phyloP scores from a whole-genome alignment of 1,284 basidiomycete species.

The Cutaneotrichosporon sp. region DNA sequence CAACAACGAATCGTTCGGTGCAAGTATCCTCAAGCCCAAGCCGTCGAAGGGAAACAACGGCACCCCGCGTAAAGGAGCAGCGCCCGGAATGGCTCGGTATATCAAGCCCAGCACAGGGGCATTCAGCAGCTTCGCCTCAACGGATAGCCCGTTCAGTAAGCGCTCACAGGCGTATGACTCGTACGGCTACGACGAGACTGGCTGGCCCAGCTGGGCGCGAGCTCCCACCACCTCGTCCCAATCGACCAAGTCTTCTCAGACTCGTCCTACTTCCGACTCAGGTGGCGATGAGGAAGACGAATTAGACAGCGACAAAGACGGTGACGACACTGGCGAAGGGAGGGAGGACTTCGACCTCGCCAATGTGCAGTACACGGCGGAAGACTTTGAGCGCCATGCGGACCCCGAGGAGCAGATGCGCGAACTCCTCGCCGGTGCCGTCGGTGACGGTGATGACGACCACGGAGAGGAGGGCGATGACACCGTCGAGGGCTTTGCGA shows the following conservation, averaged over 20 bases:
- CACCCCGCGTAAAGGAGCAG: not conserved
- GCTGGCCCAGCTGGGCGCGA: conserved; percentile 19
- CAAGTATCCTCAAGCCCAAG: conserved; percentile 9
- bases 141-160: conserved; percentile 5
- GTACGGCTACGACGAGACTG: conserved; percentile 14
- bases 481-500: conserved; percentile 65
- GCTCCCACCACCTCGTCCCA: not conserved
- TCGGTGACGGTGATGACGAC: conserved; percentile 47
- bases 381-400: conserved; percentile 33
- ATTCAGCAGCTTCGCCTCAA: conserved; percentile 3
- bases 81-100: conserved; percentile 17
- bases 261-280: not conserved
- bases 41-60: conserved; percentile 4
- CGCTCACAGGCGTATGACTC: conserved; percentile 1
- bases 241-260: not conserved
- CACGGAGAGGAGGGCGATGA: conserved; percentile 57
- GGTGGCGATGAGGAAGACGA: not conserved
- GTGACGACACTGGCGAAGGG: conserved; percentile 22
- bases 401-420: conserved; percentile 56
- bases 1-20: conserved; percentile 10
- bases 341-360: conserved; percentile 40
- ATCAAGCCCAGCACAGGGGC: conserved; percentile 39
- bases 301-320: not conserved
- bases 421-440: conserved; percentile 49
- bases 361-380: conserved; percentile 27